A percentile compares a stretch with the other conserved stretches of the same genome.
phyloP scores from a whole-genome alignment of 2,329 filamentous ascomycete species.

The Colletotrichum godetiae region DNA sequence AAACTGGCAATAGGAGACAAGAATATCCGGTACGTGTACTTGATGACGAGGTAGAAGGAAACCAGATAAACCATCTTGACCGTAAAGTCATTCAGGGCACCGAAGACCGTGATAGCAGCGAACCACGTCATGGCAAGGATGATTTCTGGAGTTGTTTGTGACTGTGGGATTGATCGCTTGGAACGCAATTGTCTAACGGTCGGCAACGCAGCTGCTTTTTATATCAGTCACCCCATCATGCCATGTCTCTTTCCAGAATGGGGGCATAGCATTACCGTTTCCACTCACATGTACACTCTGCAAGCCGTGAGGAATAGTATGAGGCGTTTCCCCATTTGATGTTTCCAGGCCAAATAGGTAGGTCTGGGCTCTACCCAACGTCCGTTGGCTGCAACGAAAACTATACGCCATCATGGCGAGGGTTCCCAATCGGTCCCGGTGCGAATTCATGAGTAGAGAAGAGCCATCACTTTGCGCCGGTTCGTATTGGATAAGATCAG shows the following conservation, averaged over 20 bases:
- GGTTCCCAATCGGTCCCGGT: no score
- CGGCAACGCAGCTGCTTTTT: background rate
- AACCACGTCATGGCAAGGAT: conserved; percentile 10
- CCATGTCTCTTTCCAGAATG: background rate
- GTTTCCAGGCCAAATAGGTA: background rate
- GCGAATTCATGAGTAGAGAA: no score
- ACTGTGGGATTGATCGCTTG: background rate
- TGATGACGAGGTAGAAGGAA: background rate
- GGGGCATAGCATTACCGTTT: background rate
- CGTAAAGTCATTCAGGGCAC: background rate
- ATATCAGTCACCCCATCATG: background rate
- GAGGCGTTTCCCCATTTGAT: background rate
- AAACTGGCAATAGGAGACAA: conserved; percentile 26
- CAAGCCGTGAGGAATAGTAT: background rate
- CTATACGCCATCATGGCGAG: background rate
- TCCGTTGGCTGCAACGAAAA: background rate
- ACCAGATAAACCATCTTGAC: background rate
- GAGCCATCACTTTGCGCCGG: background rate
- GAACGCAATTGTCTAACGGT: background rate
- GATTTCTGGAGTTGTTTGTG: background rate
- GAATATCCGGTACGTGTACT: conserved; percentile 14
- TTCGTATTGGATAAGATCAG: background rate
- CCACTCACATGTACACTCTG: background rate
- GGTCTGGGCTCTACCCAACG: background rate
- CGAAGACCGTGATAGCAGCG: background rate